Base-by-base conservation (phyloP, 139 green algal species). In the Dunaliella primolecta region DNA sequence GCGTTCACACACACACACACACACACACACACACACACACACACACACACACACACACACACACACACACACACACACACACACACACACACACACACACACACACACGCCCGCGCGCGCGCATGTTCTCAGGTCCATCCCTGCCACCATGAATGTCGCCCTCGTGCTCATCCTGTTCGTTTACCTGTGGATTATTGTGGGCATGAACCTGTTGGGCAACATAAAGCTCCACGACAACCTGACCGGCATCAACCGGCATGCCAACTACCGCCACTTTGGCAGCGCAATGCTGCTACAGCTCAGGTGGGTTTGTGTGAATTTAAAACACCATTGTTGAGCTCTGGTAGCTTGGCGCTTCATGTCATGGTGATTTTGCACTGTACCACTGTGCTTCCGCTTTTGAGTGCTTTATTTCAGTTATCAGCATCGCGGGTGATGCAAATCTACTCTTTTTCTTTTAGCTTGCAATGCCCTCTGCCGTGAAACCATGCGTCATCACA, bases 181-280 rank as follows among this genome's bases (percentile, higher is more conserved):
- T 75, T 95, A 95, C 83, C 92, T 96, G 38, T 96, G 91, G 71
- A 90, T 89, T 70, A 86, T 95, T 34, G 75, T 80, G 75, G 94
- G 94, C 80, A 95, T 95, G 91, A 93, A 94, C 83, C 86, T 96
- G n/a, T 96, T 95, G 84, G 91, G 91, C 27, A 79, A 82, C n/a
- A 71, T 96, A 1, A 84, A 80, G 36, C 55, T 85, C 36, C 89
- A 87, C 32, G 27, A 78, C 27, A 84, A 78, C 78, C n/a, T 36
- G 75, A 37, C 75, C 15, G 46, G 46, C 46, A 55, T 89, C 1
- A 36, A 24, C 46, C 72, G 84, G 2, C 86, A 95, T 56, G 91
- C 91, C 74, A 95, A 94, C 84, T 95, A 95, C 84, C 21, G 87
- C 37, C 87, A 84, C 36, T 93, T 95, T 74, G 71, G 70, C 2